phyloP scores from a whole-genome alignment of 2,329 filamentous ascomycete species.

The Diaporthe sp. region DNA sequence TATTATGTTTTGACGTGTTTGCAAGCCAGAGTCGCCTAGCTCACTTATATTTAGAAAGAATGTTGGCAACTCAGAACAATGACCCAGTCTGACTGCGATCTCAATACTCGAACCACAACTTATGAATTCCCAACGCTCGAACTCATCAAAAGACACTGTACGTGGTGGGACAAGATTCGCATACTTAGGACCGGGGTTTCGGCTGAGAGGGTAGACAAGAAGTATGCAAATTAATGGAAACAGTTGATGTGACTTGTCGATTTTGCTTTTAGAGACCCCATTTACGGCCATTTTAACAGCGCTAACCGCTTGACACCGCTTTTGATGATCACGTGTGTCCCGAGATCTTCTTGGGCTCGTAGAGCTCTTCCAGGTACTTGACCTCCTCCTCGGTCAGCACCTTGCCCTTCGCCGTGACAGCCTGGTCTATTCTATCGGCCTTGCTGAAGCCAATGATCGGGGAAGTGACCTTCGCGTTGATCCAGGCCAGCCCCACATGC shows the following conservation, averaged over 20 bases:
- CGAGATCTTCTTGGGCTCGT: conserved; percentile 64
- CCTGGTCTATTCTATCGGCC: conserved; percentile 72
- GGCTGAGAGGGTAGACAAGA: no score
- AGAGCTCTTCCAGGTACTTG: conserved; percentile 73
- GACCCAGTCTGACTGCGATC: neutral
- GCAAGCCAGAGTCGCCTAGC: neutral
- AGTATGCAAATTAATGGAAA: no score
- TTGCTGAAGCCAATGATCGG: conserved; percentile 75
- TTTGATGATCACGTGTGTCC: conserved; percentile 49
- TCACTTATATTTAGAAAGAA: neutral
- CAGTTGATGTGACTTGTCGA: no score
- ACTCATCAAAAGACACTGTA: neutral
- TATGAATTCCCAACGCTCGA: neutral
- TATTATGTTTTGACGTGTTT: neutral
- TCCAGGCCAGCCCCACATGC: conserved; percentile 76
- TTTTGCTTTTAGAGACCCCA: neutral
- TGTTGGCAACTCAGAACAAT: neutral
- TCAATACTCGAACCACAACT: neutral
- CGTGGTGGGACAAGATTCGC: no score
- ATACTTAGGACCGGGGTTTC: no score
- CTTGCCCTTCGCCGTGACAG: conserved; percentile 61
- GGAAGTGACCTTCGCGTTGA: conserved; percentile 64
- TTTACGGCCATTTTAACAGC: neutral
- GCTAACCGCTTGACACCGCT: neutral
- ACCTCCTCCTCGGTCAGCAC: conserved; percentile 71